Percentiles rank a stretch among this genome's conserved stretches.
phyloP scores from a whole-genome alignment of 2,329 filamentous ascomycete species.

The Lasiodiplodia citricola region DNA sequence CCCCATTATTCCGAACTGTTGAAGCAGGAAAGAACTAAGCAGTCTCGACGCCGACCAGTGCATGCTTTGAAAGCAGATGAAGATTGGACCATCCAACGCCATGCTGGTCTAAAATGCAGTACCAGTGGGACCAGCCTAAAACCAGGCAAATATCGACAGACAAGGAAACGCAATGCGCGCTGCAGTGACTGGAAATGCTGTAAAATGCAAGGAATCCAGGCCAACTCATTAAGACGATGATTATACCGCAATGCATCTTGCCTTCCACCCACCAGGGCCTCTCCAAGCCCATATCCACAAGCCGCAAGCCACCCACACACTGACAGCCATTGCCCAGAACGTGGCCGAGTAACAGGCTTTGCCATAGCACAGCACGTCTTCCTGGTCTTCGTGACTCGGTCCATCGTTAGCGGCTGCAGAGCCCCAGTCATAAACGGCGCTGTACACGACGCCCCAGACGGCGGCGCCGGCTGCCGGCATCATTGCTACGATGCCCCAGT shows the following conservation, averaged over 20 bases:
- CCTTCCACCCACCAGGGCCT: constrained; percentile 75
- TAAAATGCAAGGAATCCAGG: not conserved
- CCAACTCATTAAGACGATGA: not conserved
- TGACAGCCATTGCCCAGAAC: constrained; percentile 85
- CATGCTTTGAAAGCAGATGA: not conserved
- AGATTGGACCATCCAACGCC: not conserved
- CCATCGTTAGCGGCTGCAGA: not conserved
- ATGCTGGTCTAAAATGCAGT: not conserved
- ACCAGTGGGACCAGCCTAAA: not conserved
- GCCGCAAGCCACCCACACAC: constrained; percentile 76
- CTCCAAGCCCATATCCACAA: constrained; percentile 80
- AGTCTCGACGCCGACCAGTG: not conserved
- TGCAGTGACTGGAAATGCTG: not conserved
- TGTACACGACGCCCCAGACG: constrained; percentile 91
- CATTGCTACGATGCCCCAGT: constrained; percentile 95
- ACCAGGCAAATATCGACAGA: not conserved
- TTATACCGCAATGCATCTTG: constrained; percentile 72
- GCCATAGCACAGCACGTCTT: constrained; percentile 76
- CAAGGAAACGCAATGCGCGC: not conserved
- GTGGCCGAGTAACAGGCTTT: constrained; percentile 77
- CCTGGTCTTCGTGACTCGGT: constrained; percentile 60
- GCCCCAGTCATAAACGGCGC: constrained; percentile 69
- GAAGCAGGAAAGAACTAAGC: not conserved
- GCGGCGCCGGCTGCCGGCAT: constrained; percentile 87
- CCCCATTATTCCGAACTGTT: too few relatives aligned